A percentile compares a stretch with the other conserved stretches of the same genome.
phyloP scores from a whole-genome alignment of 805 yeast genomes.

The Wickerhamiella bombiphila region DNA sequence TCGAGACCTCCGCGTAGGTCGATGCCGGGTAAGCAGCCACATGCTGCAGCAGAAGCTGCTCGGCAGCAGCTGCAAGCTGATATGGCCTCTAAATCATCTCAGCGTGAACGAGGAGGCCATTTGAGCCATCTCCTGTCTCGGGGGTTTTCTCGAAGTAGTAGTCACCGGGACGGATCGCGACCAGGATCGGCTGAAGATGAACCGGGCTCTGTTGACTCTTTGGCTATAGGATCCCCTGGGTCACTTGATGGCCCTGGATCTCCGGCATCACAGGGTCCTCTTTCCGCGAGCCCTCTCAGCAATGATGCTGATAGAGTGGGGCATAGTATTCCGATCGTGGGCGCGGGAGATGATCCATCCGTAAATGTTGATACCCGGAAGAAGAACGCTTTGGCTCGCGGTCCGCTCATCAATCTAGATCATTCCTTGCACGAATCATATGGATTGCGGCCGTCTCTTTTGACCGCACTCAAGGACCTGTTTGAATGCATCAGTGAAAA shows the following conservation, averaged over 20 bases:
- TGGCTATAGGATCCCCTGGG: background rate
- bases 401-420: conserved; percentile 77
- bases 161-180: background rate
- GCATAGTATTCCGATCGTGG: conserved; percentile 33
- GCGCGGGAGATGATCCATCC: conserved; percentile 28
- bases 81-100: too few relatives aligned
- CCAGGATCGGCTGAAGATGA: conserved; percentile 2
- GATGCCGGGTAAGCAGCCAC: conserved; percentile 23
- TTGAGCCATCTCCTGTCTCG: background rate
- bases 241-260: conserved; percentile 1
- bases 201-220: background rate
- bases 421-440: conserved; percentile 41
- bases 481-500: conserved; percentile 74
- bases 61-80: conserved; percentile 12
- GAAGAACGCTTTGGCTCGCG: conserved; percentile 57
- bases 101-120: background rate
- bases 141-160: background rate
- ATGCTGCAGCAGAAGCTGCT: conserved; percentile 16
- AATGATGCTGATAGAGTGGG: conserved; percentile 21
- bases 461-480: conserved; percentile 63
- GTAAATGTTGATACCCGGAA: conserved; percentile 59
- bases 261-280: too few relatives aligned
- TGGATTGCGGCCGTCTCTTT: conserved; percentile 35
- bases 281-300: background rate
- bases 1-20: conserved; percentile 27